Evolutionary conservation across 2,329 filamentous ascomycete species (phyloP), one percentile per base, ranked within the genome.

Genomic region (Fusarium equiseti): DNA sequence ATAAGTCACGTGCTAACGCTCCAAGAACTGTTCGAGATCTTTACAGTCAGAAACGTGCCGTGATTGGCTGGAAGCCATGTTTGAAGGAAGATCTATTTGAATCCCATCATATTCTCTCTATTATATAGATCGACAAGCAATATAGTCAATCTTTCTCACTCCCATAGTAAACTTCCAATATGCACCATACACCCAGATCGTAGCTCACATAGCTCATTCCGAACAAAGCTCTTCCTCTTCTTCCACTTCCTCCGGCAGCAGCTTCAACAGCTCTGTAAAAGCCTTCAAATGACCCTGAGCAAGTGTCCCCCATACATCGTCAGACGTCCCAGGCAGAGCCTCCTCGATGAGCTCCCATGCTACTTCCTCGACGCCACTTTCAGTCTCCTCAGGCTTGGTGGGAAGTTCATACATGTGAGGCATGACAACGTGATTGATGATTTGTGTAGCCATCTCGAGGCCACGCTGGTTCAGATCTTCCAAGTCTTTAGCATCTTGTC

Each of bases 311-410:
- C 80, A 82, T 3, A 75, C 79, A 18, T 75, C 70, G 12, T 76
- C 70, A 7, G 38, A 55, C 20, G 22, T 59, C 20, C 60, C 63
- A 11, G 72, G 74, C 40, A 73, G 59, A 7, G 69, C 73, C 22
- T 74, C 73, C 4, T 76, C 73, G 31, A 81, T 64, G 40, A 81
- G 59, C 32, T 81, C 79, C 72, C 73, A 75, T 8, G 80, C 80
- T 52, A 81, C 68, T 31, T 72, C 75, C 27, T 80, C 73, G 22
- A 79, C 64, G 27, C 79, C 79, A 12, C 72, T 68, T 2, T 66
- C 63, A 8, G 58, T 59, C 8, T 64, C 67, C 8, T 56, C 49
- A 32, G 67, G 66, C 6, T 63, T 24, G 31, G 15, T 35, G 12
- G 54, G 38, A 15, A 49, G 40, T 8, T 52, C 45, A 15, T 68